Conservation (phyloP, 2,329 filamentous ascomycete species). For the Pseudogymnoascus sp. region DNA sequence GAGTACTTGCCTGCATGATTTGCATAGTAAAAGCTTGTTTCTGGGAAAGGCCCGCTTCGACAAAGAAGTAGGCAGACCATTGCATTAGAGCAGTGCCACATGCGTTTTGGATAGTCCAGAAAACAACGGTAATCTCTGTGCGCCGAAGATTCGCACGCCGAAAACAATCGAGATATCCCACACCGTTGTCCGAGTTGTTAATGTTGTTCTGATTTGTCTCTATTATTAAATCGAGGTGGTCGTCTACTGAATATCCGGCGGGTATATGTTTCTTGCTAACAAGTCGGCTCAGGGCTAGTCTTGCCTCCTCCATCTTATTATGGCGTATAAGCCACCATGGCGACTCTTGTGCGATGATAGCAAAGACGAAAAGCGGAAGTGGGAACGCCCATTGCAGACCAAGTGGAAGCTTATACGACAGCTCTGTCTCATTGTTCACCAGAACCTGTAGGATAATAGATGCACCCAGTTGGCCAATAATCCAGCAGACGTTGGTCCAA, state of each 20-base stretch:
- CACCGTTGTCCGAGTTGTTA: slow-evolving; percentile 39
- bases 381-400: slow-evolving; percentile 41
- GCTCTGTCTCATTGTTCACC: slow-evolving; percentile 32
- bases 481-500: slow-evolving; percentile 9
- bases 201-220: slow-evolving; percentile 48
- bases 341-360: slow-evolving; percentile 39
- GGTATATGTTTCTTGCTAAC: slow-evolving; percentile 10
- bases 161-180: slow-evolving; percentile 45
- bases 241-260: slow-evolving; percentile 21
- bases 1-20: slow-evolving; percentile 24
- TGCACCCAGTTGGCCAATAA: slow-evolving; percentile 27
- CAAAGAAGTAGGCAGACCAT: slow-evolving; percentile 53
- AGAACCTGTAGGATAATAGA: slow-evolving; percentile 36
- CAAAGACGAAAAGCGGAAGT: slow-evolving; percentile 35
- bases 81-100: slow-evolving; percentile 54
- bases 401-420: slow-evolving; percentile 39
- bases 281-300: slow-evolving; percentile 33
- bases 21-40: slow-evolving; percentile 43
- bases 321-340: slow-evolving; percentile 42
- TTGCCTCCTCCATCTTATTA: slow-evolving; percentile 35
- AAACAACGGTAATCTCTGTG: slow-evolving; percentile 45
- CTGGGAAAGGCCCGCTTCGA: slow-evolving; percentile 41
- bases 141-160: slow-evolving; percentile 39
- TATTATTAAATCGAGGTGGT: slow-evolving; percentile 39
- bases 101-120: slow-evolving; percentile 54